These are phyloP conservation scores for Lophium mytilinum DNA, from an alignment of 495 filamentous ascomycete genomes.

Conservation along the genomic window DNA sequence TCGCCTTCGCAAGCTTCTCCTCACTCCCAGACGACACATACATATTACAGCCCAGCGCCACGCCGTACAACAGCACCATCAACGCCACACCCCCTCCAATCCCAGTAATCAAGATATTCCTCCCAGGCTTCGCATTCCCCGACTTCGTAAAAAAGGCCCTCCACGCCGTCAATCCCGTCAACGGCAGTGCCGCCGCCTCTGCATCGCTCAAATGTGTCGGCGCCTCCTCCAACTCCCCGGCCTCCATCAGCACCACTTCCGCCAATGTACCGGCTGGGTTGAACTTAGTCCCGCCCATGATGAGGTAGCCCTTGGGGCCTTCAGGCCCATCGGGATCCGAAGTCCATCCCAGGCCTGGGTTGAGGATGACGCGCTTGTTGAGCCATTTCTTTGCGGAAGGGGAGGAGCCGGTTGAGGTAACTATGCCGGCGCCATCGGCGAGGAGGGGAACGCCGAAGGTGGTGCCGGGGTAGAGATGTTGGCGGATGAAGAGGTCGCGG, in stretches of 20 bases:
- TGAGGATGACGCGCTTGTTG: conserved; percentile 64
- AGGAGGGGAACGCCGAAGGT: conserved; percentile 69
- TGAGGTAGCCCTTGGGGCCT: conserved; percentile 48
- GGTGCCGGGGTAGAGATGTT: conserved; percentile 78
- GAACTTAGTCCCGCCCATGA: conserved; percentile 61
- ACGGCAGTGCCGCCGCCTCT: conserved; percentile 73
- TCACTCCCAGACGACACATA: conserved; percentile 35
- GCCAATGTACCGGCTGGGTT: conserved; percentile 60
- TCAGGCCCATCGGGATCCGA: conserved; percentile 65
- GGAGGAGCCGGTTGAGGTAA: conserved; percentile 53
- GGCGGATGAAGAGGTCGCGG: conserved; percentile 85
- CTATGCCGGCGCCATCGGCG: conserved; percentile 68
- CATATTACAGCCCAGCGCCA: conserved; percentile 31
- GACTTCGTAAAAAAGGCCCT: conserved; percentile 63
- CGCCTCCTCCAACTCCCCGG: conserved; percentile 62
- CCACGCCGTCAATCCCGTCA: conserved; percentile 83
- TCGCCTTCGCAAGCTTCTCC: conserved; percentile 36
- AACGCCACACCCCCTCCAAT: conserved; percentile 39
- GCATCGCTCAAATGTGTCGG: conserved; percentile 60
- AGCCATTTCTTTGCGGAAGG: conserved; percentile 43
- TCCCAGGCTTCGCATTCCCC: conserved; percentile 31
- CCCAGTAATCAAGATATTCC: conserved; percentile 36
- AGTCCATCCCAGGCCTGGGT: conserved; percentile 68
- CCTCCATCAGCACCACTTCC: conserved; percentile 60
- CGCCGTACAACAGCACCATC: conserved; percentile 35